These are phyloP conservation scores for Mortierella alpina DNA, from an alignment of 192 early-diverging fungal species.

Conservation along the genomic window DNA sequence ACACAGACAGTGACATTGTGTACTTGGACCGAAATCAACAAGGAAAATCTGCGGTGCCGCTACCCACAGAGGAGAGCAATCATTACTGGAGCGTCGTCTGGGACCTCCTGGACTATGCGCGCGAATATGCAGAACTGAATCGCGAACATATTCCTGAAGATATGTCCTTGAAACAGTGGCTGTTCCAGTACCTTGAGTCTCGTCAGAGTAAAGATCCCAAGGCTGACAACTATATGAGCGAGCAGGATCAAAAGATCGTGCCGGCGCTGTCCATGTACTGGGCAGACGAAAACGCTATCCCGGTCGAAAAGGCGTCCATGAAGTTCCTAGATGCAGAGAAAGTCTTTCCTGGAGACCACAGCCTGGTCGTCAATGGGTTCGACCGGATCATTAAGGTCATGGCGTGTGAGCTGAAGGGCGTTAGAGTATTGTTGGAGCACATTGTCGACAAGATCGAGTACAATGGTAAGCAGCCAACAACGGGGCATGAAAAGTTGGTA, in stretches of 20 bases:
- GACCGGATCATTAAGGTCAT: conserved; percentile 45
- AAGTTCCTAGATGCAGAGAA: conserved; percentile 54
- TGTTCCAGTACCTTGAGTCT: conserved; percentile 11
- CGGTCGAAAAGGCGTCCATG: conserved; percentile 28
- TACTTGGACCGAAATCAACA: conserved; percentile 7
- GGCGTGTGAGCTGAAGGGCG: conserved; percentile 6
- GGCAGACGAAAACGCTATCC: conserved; percentile 50
- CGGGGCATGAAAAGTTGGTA: background rate
- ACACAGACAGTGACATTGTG: conserved; percentile 39
- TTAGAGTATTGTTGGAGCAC: conserved; percentile 26
- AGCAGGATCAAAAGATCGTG: conserved; percentile 4
- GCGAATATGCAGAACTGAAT: conserved; percentile 14
- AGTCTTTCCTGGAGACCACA: conserved; percentile 46
- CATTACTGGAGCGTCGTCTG: conserved; percentile 36
- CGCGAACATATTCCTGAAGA: conserved; percentile 30
- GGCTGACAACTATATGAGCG: conserved; percentile 21
- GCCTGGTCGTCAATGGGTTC: conserved; percentile 39
- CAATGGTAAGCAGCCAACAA: conserved; percentile 19
- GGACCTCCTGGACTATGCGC: conserved; percentile 37
- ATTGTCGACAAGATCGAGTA: conserved; percentile 48
- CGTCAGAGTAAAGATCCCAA: conserved; percentile 20
- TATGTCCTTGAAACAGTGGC: conserved; percentile 25
- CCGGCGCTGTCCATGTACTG: conserved; percentile 25
- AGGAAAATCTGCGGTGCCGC: background rate
- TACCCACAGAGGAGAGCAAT: conserved; percentile 14